Base-by-base conservation (phyloP, 106 monocot genomes). In the Xerophyta viscosa region DNA sequence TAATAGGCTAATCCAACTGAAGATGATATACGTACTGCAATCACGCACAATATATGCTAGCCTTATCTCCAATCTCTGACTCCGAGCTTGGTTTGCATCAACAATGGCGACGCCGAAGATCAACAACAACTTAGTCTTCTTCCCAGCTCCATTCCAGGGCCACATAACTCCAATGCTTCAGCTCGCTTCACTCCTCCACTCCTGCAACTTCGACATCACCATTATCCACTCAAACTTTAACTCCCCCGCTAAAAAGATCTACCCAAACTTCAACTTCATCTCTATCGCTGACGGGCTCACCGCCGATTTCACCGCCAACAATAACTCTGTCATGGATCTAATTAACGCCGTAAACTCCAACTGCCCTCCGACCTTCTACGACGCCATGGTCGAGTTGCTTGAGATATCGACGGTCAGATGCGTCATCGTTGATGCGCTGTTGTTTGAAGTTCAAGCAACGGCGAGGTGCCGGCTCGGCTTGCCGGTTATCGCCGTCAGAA, bases 111-210 rank as follows among this genome's bases (percentile, higher is more conserved):
- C n/a, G 6, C 15, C 23, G 13, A 13, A 24, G 2, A 52, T 2
- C 7, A 29, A 5, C 15, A 10, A 29, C 17, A 2, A 39, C 28
- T 27, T 69, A 26, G 46, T 48, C n/a, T 11, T 69, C 29, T 33
- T 69, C 24, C 53, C 69, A 0, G 5, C 2, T 11, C 69, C 69
- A 10, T 62, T 61, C 20, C 37, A 69, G 22, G 69, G 61, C 11
- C 69, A 69, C 61, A 30, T 69, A 41, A 61, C 44, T 15, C 69
- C 69, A 13, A 69, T 69, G 54, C 39, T 69, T 46, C 61, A 69
- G 17, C 53, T 69, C 4, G 69, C 69, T 22, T 2, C 15, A 31
- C 45, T 61, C 46, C 69, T 69, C 47, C 46, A 46, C 53, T 5
- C 6, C 15, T 15, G 15, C 39, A 33, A 33, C 39, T 39, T 39